Evolutionary conservation across 306 rosid species (phyloP), one percentile per base, ranked within the genome.

Genomic region (Gillenia trifoliata): DNA sequence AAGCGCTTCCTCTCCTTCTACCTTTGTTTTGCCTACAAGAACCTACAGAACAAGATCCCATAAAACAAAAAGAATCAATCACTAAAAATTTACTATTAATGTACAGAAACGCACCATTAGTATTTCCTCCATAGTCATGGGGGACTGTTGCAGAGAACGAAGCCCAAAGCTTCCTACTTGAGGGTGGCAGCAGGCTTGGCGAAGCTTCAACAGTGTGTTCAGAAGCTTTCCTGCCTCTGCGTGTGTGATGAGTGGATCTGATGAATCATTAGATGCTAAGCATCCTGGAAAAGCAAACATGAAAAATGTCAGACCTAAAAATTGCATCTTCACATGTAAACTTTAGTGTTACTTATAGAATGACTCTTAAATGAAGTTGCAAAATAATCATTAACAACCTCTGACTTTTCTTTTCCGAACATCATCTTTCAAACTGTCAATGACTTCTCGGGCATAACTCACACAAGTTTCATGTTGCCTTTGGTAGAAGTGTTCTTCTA

Each of bases 181-280:
- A 75, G 98, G 98, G 71, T 94, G 98, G 82, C 98, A 94, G 82
- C 98, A 90, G 67, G 98, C 98, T 83, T 91, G 98, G 47, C 96
- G 97, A 79, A 94, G 97, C 83, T 94, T 94, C 83, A 94, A 78
- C 75, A 94, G 95, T 69, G 96, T 88, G 84, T 84, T 88, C 70
- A 92, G 84, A 77, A 94, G 88, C 84, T 94, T 91, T 81, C 96
- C 93, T 34, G 96, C 97, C 88, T 94, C 98, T 2, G 83, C 78
- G 50, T 94, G 93, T 61, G 95, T 91, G 83, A 94, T 82, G 49
- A 85, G 84, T 76, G 82, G 70, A 84, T 90, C 92, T 30, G 89
- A 83, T 57, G 81, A 79, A 68, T 79, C 81, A 75, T 73, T 88
- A 66, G 74, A 84, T 78, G 86, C 80, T 72, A 68, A 72, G 60